Evolutionary conservation across 352 stramenopile genomes (phyloP), one percentile per base, ranked within the genome.

Genomic region (Pythium periplocum): DNA sequence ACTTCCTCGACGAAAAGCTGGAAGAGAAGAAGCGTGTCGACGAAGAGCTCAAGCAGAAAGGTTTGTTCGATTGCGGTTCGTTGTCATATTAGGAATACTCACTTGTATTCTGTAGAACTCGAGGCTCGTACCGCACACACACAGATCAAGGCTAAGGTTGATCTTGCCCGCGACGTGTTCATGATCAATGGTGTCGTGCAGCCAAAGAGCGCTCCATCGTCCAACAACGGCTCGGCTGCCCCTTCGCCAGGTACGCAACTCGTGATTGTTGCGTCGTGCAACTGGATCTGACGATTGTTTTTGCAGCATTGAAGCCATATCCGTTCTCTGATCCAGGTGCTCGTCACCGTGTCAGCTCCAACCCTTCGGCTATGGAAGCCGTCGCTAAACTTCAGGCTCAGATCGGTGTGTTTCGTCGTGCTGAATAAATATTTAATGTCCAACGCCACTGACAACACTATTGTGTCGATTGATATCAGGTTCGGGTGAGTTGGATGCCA

Each of bases 181-280:
- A 86, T 88, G 78, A 73, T 70, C 39, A 88, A 88, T 46, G 78
- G 78, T 32, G 59, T 86, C 3, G 71, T 70, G 54, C 59, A 82
- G 17, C 66, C 58, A 1, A 78, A 86, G 55, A 55, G 63, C 53
- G 40, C 47, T 2, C 51, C 57, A 30, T 52, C 57, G 10, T 60
- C 58, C 9, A 41, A 45, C 11, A 48, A 55, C 5, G 47, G 46
- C 5, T 30, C 35, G 1, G 9, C 52, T 12, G 41, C 6, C 2
- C 42, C 32, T 6, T 51, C 47, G 8, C 43, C 59, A 49, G 43
- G 59, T 70, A 53, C 30, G 36, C 52, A 7, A 26, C 7, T 36
- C 6, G 36, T 40, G 7, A 4, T 30, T 2, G 6, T 42, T 7
- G 7, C 38, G 6, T 39, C 40, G 17, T 7, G 6, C 2, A 36